phyloP scores from a whole-genome alignment of 2,329 filamentous ascomycete species.

The Albophoma yamanashiensis region DNA sequence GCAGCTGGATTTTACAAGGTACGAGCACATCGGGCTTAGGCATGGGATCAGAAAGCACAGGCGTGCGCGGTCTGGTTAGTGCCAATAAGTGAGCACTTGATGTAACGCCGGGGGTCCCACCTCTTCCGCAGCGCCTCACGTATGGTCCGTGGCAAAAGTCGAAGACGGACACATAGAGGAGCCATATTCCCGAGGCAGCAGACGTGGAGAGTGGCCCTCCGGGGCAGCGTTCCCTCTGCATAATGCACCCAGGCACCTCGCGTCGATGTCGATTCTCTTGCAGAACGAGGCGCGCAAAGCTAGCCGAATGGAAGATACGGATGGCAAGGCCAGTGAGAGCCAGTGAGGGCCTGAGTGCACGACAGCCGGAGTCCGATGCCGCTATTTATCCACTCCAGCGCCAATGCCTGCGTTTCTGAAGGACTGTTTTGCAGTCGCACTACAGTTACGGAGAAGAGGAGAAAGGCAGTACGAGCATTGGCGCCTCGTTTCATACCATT shows the following conservation, averaged over 20 bases:
- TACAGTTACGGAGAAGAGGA: background rate
- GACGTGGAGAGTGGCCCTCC: background rate
- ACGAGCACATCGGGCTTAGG: background rate
- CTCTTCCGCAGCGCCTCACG: background rate
- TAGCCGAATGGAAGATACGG: background rate
- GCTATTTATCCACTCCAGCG: background rate
- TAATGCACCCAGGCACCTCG: background rate
- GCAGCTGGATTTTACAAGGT: background rate
- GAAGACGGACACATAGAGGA: background rate
- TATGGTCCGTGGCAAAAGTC: background rate
- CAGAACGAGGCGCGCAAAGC: background rate
- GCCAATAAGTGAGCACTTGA: background rate
- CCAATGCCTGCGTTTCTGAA: background rate
- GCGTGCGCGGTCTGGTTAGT: background rate
- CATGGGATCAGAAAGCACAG: background rate
- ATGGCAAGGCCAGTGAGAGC: background rate
- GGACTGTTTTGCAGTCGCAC: background rate
- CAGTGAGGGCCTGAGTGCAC: background rate
- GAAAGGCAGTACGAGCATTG: background rate
- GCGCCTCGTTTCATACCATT: background rate
- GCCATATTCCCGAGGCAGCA: background rate
- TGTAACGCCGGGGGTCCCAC: background rate
- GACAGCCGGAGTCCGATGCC: background rate
- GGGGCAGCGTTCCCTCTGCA: background rate
- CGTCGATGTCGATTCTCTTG: background rate